Conservation (phyloP, 2,329 filamentous ascomycete species). For the Thielaviopsis musarum region DNA sequence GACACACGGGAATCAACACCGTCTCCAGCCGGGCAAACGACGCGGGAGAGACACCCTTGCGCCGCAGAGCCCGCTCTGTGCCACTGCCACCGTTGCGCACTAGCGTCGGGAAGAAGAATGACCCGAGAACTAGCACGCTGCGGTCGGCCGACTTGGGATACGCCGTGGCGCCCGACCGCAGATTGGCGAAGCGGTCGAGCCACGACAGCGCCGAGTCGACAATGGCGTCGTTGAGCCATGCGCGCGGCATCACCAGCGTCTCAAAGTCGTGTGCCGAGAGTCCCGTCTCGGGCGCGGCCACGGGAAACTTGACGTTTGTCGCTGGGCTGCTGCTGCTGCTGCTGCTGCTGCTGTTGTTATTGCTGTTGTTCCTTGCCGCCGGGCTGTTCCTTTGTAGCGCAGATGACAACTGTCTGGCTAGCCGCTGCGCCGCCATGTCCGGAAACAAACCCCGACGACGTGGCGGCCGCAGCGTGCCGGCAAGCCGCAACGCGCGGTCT, state of each 20-base stretch:
- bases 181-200: slow-evolving; percentile 42
- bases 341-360: too few species aligned
- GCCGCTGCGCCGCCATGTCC: neutral
- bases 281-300: slow-evolving; percentile 7
- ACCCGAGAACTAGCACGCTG: slow-evolving; percentile 45
- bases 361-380: too few species aligned
- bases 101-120: slow-evolving; percentile 46
- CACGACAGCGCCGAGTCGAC: slow-evolving; percentile 50
- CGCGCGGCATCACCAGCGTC: slow-evolving; percentile 37
- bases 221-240: slow-evolving; percentile 65
- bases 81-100: slow-evolving; percentile 28
- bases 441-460: neutral
- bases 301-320: neutral
- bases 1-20: slow-evolving; percentile 53
- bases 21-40: slow-evolving; percentile 50
- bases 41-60: slow-evolving; percentile 36
- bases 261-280: slow-evolving; percentile 39
- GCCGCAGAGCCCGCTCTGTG: slow-evolving; percentile 38
- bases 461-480: neutral
- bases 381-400: neutral
- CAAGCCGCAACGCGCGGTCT: neutral
- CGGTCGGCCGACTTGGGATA: slow-evolving; percentile 30
- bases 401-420: neutral
- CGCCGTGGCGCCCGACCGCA: slow-evolving; percentile 34
- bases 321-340: neutral